These are phyloP conservation scores for Lycium barbarum DNA, from an alignment of 257 asterid species.

Conservation along the genomic window DNA sequence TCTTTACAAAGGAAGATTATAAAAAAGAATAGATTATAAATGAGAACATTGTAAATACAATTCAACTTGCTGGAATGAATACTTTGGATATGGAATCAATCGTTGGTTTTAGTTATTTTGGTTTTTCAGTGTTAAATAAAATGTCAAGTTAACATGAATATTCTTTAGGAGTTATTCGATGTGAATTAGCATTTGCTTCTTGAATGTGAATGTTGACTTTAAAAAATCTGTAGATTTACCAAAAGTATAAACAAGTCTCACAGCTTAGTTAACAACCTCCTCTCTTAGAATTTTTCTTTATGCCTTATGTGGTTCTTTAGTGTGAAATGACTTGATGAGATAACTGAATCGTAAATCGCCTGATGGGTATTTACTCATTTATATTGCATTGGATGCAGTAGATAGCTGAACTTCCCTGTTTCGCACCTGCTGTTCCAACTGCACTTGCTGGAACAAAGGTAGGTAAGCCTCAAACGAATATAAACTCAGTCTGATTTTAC, in stretches of 20 bases:
- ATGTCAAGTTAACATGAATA: no score
- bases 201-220: not conserved
- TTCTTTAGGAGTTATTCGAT: no score
- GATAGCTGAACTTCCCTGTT: constrained; percentile 36
- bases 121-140: not conserved
- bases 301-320: no score
- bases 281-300: not conserved
- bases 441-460: constrained; percentile 93
- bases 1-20: no score
- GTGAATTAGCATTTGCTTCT: no score
- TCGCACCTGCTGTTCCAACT: constrained; percentile 91
- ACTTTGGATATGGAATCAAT: not conserved
- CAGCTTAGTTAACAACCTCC: not conserved
- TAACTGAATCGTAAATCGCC: no score
- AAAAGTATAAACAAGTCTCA: not conserved
- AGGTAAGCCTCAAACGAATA: constrained; percentile 50
- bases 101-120: no score
- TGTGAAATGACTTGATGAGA: no score
- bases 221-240: no score
- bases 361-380: no score
- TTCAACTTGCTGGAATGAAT: not conserved
- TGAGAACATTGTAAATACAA: not conserved
- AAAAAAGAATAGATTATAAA: no score
- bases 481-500: not conserved
- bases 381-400: no score